These are phyloP conservation scores for Kluyveromyces nonfermentans DNA, from an alignment of 805 yeast genomes.

Conservation along the genomic window DNA sequence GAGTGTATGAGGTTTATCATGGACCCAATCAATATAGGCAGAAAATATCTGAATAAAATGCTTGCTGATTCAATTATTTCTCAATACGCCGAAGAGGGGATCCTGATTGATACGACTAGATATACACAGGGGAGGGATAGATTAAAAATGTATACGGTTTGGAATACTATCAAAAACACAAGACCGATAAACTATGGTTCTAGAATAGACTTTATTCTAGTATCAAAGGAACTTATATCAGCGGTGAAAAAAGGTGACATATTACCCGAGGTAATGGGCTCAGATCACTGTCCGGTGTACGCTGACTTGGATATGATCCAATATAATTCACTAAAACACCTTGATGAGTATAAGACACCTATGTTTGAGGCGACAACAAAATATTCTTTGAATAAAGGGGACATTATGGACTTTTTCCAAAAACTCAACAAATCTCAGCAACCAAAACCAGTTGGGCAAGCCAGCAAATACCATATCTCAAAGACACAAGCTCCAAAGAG, in stretches of 20 bases:
- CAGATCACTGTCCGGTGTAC: conserved; percentile 91
- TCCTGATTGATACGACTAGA: conserved; percentile 53
- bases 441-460: conserved; percentile 2
- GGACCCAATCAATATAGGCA: conserved; percentile 32
- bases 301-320: conserved; percentile 44
- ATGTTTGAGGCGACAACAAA: conserved; percentile 46
- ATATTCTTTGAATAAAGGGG: conserved; percentile 33
- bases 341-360: conserved; percentile 16
- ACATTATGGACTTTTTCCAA: conserved; percentile 30
- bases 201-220: conserved; percentile 69
- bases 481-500: background rate
- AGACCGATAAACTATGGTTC: conserved; percentile 83
- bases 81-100: conserved; percentile 31
- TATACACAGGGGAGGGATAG: conserved; percentile 41
- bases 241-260: conserved; percentile 37
- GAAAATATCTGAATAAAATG: conserved; percentile 40
- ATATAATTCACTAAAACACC: background rate
- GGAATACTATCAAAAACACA: conserved; percentile 75
- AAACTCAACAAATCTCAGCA: conserved; percentile 2
- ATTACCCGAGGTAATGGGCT: conserved; percentile 67
- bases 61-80: conserved; percentile 28
- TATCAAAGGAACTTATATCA: conserved; percentile 32
- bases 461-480: conserved; percentile 4
- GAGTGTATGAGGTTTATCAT: conserved; percentile 30
- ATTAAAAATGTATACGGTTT: conserved; percentile 72